These are phyloP conservation scores for Eucalyptus cloeziana DNA, from an alignment of 345 rosid species.

Conservation along the genomic window DNA sequence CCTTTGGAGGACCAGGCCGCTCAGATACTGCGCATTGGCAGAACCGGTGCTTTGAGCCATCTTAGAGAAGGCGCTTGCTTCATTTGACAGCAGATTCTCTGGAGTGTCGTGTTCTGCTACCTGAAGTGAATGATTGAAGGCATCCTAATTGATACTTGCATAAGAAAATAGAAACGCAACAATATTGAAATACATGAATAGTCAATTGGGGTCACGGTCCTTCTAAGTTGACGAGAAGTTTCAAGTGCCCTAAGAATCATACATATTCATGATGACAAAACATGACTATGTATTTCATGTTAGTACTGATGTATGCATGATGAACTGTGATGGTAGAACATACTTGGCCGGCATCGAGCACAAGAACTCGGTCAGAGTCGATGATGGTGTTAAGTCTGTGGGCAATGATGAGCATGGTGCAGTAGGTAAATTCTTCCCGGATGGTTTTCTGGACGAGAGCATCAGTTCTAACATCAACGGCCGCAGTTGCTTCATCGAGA, in stretches of 20 bases:
- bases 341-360: constrained; percentile 88
- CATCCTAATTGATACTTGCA: not conserved
- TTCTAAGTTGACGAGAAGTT: not conserved
- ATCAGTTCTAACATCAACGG: constrained; percentile 88
- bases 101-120: constrained; percentile 70
- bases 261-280: not conserved
- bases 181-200: not conserved
- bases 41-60: constrained; percentile 77
- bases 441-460: constrained; percentile 84
- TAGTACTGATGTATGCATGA: not conserved
- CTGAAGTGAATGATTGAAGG: constrained; percentile 13
- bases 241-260: not conserved
- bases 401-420: constrained; percentile 31
- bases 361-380: constrained; percentile 70
- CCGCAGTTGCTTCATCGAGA: constrained; percentile 5
- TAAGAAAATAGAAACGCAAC: not conserved
- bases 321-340: not conserved
- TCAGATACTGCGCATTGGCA: constrained; percentile 60
- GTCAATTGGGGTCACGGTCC: not conserved
- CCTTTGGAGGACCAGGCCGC: constrained; percentile 32
- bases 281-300: too few species aligned
- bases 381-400: constrained; percentile 86
- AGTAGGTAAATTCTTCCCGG: constrained; percentile 29
- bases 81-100: constrained; percentile 46
- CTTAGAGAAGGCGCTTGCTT: constrained; percentile 48